These are phyloP conservation scores for Lipomyces yamanashiensis DNA, from an alignment of 805 yeast genomes.

Conservation along the genomic window DNA sequence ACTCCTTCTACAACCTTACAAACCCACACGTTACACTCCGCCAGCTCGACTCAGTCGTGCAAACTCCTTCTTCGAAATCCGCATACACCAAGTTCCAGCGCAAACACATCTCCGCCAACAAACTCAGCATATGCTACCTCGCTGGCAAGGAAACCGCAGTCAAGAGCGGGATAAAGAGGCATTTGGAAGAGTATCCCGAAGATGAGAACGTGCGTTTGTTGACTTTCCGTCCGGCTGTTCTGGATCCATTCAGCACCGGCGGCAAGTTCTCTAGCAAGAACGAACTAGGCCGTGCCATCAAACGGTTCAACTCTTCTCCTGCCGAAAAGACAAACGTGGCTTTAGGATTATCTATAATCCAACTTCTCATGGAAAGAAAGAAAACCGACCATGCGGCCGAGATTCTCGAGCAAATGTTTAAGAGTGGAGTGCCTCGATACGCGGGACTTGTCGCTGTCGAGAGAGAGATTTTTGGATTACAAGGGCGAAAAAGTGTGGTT, in stretches of 20 bases:
- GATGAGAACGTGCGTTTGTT: slow-evolving; percentile 27
- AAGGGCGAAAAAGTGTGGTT: slow-evolving; percentile 6
- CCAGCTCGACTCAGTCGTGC: slow-evolving; percentile 22
- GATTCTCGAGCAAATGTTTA: slow-evolving; percentile 32
- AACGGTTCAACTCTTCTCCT: slow-evolving; percentile 35
- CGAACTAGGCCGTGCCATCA: slow-evolving; percentile 38
- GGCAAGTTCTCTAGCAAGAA: slow-evolving; percentile 27
- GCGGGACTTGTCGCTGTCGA: slow-evolving; percentile 58
- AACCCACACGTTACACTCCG: slow-evolving; percentile 32
- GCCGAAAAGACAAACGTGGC: slow-evolving; percentile 41
- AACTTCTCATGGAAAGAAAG: slow-evolving; percentile 36
- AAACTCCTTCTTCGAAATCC: slow-evolving; percentile 9
- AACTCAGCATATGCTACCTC: slow-evolving; percentile 26
- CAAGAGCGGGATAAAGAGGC: slow-evolving; percentile 27
- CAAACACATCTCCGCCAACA: slow-evolving; percentile 19
- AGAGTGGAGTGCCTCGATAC: slow-evolving; percentile 16
- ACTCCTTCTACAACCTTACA: slow-evolving; percentile 6
- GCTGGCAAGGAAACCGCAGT: slow-evolving; percentile 33
- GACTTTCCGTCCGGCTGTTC: slow-evolving; percentile 24
- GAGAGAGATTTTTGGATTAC: slow-evolving; percentile 54
- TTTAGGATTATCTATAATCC: slow-evolving; percentile 42
- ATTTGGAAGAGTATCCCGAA: slow-evolving; percentile 28
- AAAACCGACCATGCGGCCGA: slow-evolving; percentile 42
- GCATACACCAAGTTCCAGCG: slow-evolving; percentile 22
- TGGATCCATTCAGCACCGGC: slow-evolving; percentile 32